Base-by-base conservation (phyloP, 306 rosid species). In the Canavalia gladiata region DNA sequence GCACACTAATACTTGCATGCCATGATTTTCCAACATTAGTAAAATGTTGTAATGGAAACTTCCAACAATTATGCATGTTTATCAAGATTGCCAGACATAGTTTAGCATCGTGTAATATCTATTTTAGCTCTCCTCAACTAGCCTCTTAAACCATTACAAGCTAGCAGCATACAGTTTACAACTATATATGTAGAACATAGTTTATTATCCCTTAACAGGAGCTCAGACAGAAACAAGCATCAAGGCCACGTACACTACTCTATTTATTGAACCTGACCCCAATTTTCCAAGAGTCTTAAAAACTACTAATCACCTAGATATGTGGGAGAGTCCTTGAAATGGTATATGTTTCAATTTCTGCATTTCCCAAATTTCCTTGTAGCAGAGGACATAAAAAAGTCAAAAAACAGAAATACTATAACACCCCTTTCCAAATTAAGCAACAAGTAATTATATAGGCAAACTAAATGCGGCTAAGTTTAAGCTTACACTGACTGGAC, bases 401-500 rank as follows among this genome's bases (percentile, higher is more conserved):
- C 34, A 10, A 39, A 54, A 57, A 75, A 75, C 55, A 60, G 28
- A 70, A 78, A 58, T 74, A 43, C 79, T 67, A 39, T 2, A 28
- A 39, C 5, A 55, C 52, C 37, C 35, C 51, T 34, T 28, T 13
- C 41, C 56, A 68, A 65, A 66, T n/a, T 41, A 52, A 54, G 51
- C 28, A 6, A 25, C 37, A 60, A 73, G 28, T 13, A 73, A 68
- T 57, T 55, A 31, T 18, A 12, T 45, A 46, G 31, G 87, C 49
- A 77, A 49, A 57, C 41, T 29, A 76, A 57, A 49, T 56, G 78
- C 25, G 67, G 51, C 31, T 49, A 84, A 43, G 66, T 47, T 42
- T 58, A 67, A 56, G 56, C 91, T 81, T 85, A 95, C 98, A 95
- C 74, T 91, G 93, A 84, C 89, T 91, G 72, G 89, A 68, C 45